Base-by-base conservation (phyloP, 331 rosid genomes). In the Quercus phellos region DNA sequence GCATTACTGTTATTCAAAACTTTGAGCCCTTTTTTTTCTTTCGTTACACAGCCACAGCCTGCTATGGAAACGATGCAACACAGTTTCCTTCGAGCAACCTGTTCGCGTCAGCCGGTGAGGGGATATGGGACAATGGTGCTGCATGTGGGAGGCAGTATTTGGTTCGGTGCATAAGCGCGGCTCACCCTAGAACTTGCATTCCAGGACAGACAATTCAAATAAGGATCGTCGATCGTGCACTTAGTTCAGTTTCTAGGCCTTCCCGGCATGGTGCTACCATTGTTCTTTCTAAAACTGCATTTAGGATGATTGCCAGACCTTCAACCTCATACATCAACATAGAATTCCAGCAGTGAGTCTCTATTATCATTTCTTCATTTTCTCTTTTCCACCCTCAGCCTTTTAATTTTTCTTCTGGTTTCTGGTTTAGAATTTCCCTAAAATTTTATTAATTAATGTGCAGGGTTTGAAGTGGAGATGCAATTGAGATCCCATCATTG, bases 91-190 rank as follows among this genome's bases (percentile, higher is more conserved):
- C 94, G 0, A 85, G 53, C 85, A 89, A 87, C 83, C n/a, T 93
- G 86, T 91, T 93, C 9, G 98, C 79, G 17, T 60, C 97, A 1
- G 98, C 93, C 0, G 96, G 98, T 2, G 98, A 90, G 19, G 97
- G 92, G 3, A 82, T 90, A 69, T 93, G 97, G 98, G 96, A 93
- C 81, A 93, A 91, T 35, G 98, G 98, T 0, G 97, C 98, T 0
- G 91, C 98, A 0, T 91, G 98, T 26, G 98, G 96, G 35, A 89
- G 96, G 61, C 75, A 76, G 30, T 93, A 91, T 70, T 43, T 72
- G 80, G 97, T 91, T 76, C 79, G 94, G 38, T 93, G 98, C 79
- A 78, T 90, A 18, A 89, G 98, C 30, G 92, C 91, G 0, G 78
- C 81, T 0, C 81, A 68, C 11, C 90, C 87, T 0, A 67, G 66